Percentiles rank a stretch among this genome's conserved stretches.
phyloP scores from a whole-genome alignment of 2,329 filamentous ascomycete species.

The Pseudogymnoascus sp. region DNA sequence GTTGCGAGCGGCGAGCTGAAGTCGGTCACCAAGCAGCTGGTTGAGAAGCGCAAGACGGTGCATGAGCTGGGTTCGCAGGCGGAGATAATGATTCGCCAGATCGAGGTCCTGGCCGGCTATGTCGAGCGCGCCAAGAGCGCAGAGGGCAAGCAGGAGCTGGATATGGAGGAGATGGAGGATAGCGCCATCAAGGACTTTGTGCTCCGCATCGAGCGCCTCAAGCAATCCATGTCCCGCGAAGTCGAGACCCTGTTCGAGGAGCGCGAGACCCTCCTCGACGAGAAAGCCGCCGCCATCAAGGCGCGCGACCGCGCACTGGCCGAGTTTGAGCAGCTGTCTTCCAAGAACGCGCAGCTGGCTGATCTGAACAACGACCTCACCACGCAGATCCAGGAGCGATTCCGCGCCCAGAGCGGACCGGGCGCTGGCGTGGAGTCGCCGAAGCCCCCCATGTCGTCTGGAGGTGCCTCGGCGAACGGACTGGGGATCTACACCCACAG shows the following conservation, averaged over 20 bases:
- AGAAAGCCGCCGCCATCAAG: constrained; percentile 71
- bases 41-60: constrained; percentile 92
- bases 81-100: constrained; percentile 87
- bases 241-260: constrained; percentile 58
- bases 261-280: constrained; percentile 73
- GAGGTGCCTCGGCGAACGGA: constrained; percentile 28
- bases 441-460: constrained; percentile 26
- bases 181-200: constrained; percentile 88
- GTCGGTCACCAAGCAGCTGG: constrained; percentile 74
- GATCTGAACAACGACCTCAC: constrained; percentile 95
- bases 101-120: constrained; percentile 83
- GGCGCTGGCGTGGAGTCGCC: constrained; percentile 31
- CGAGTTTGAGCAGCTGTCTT: constrained; percentile 90
- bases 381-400: constrained; percentile 85
- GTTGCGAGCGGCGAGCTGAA: constrained; percentile 40
- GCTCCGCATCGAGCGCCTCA: constrained; percentile 57
- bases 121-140: constrained; percentile 84
- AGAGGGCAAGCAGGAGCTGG: constrained; percentile 68
- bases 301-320: constrained; percentile 89
- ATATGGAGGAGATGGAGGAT: constrained; percentile 75
- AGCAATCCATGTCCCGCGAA: constrained; percentile 46
- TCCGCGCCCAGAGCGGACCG: constrained; percentile 64
- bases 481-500: constrained; percentile 52
- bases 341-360: constrained; percentile 87
- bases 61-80: constrained; percentile 89